Evolutionary conservation across 495 filamentous ascomycete genomes (phyloP), one percentile per base, ranked within the genome.

Genomic region (Hamigera avellanea): DNA sequence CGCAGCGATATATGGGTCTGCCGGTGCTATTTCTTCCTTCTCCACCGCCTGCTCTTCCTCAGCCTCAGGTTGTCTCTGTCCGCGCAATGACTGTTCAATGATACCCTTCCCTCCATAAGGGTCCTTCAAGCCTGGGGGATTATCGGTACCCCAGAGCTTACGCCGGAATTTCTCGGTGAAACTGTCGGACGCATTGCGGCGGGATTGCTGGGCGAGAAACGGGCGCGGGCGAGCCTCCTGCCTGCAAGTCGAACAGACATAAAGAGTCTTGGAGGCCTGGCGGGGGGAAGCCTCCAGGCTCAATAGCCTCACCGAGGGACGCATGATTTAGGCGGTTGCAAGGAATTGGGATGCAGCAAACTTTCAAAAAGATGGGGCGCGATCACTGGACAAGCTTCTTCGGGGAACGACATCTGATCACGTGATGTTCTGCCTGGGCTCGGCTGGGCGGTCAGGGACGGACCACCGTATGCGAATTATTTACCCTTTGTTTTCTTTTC

Each of bases 121-220:
- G 45, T 77, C 72, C 37, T 66, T 53, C 31, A 58, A 36, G 14
- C 72, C 73, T 3, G 71, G 71, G 4, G 72, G 69, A 16, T 62
- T 64, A 16, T 75, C 66, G 8, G 69, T 66, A 14, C 69, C 70
- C 72, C 72, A 76, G 39, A 78, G 58, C 51, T 60, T 67, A 36
- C 57, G 52, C 26, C 70, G 67, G 35, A 76, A 50, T 19, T 60
- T 58, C 21, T 75, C 69, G 33, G 68, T 64, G 34, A 71, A 49
- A 31, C 45, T 45, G 41, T 52, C 49, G 50, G 59, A 49, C 34
- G 61, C 59, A 49, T 64, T 43, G 45, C 49, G 59, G 46, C 61
- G 59, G 16, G 56, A 52, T 57, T 63, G 62, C 40, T 53, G 52
- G 42, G 59, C 41, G 14, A 62, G 42, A 16, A 62, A 53, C 6